Conservation (phyloP, 179 eudicot species). For the Gypsophila paniculata region DNA sequence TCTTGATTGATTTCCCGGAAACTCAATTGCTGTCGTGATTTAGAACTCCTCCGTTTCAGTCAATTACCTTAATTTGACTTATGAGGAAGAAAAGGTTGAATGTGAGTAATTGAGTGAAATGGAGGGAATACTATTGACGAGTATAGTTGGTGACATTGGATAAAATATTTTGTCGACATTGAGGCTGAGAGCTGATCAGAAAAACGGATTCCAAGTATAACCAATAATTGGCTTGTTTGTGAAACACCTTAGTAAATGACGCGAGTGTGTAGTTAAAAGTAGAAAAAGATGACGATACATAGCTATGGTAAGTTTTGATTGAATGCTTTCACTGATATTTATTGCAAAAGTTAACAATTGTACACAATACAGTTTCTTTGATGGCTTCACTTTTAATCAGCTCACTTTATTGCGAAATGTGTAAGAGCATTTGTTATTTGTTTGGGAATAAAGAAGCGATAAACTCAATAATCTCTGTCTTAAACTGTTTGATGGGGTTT, state of each 20-base stretch:
- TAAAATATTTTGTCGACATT: neutral
- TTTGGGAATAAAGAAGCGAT: neutral
- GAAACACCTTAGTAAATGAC: neutral
- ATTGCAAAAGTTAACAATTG: neutral
- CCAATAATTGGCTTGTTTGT: neutral
- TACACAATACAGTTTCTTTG: neutral
- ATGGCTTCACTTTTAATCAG: too few relatives aligned
- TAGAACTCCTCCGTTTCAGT: too few relatives aligned
- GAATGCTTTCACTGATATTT: neutral
- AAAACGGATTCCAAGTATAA: neutral
- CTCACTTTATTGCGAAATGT: neutral
- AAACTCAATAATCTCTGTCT: too few relatives aligned
- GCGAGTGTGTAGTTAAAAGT: neutral
- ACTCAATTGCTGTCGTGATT: neutral
- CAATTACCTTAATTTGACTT: too few relatives aligned
- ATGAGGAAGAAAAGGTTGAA: too few relatives aligned
- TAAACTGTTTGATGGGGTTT: neutral
- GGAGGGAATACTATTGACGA: too few relatives aligned
- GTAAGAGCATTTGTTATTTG: neutral
- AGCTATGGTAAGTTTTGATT: neutral
- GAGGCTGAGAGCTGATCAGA: neutral
- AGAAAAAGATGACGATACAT: neutral
- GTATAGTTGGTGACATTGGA: too few relatives aligned
- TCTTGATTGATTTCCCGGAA: neutral
- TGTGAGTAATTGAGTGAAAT: too few relatives aligned